phyloP scores from a whole-genome alignment of 768 basidiomycete genomes.

The Podaxis sp. region DNA sequence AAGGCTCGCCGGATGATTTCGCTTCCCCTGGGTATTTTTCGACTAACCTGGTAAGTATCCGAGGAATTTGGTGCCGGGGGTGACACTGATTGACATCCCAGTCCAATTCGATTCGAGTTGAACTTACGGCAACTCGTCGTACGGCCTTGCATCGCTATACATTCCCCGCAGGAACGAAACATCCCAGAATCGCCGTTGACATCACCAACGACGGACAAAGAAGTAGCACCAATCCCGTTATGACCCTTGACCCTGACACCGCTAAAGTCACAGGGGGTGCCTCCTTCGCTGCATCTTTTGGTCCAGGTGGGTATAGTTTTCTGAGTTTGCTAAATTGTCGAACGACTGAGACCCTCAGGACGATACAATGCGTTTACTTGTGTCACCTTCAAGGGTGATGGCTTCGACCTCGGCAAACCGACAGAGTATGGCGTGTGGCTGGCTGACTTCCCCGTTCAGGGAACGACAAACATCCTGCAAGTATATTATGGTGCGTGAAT shows the following conservation, averaged over 20 bases:
- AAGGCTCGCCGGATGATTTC: slow-evolving; percentile 57
- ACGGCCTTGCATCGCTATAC: slow-evolving; percentile 61
- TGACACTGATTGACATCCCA: slow-evolving; percentile 18
- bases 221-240: slow-evolving; percentile 46
- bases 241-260: slow-evolving; percentile 46
- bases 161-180: slow-evolving; percentile 43
- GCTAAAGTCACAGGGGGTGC: slow-evolving; percentile 49
- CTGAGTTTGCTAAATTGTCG: background rate
- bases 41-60: slow-evolving; percentile 46
- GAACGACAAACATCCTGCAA: slow-evolving; percentile 44
- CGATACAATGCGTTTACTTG: slow-evolving; percentile 58
- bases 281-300: slow-evolving; percentile 55
- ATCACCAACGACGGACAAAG: slow-evolving; percentile 60
- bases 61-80: background rate
- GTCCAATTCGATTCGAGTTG: slow-evolving; percentile 56
- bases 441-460: slow-evolving; percentile 44
- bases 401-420: slow-evolving; percentile 42
- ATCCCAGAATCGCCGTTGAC: slow-evolving; percentile 57
- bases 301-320: slow-evolving; percentile 34
- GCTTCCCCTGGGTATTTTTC: slow-evolving; percentile 69
- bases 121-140: slow-evolving; percentile 57
- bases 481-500: slow-evolving; percentile 43
- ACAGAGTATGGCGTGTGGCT: slow-evolving; percentile 57
- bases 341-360: slow-evolving; percentile 25
- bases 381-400: slow-evolving; percentile 57